phyloP scores from a whole-genome alignment of 2,329 filamentous ascomycete genomes.

The Phaeophleospora eucalypticola region DNA sequence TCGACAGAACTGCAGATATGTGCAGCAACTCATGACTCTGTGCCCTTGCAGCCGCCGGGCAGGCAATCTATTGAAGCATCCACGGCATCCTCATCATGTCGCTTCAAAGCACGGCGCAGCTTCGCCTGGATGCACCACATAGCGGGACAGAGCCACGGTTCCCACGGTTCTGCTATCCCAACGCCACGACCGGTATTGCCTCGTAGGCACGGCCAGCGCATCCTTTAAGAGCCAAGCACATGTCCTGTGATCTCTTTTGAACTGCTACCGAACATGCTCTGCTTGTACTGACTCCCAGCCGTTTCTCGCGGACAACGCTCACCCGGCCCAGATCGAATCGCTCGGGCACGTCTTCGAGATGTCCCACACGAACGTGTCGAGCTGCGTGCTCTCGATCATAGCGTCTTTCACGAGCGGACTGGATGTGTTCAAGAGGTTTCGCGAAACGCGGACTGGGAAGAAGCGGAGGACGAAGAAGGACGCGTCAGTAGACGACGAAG shows the following conservation, averaged over 20 bases:
- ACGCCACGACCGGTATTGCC: neutral
- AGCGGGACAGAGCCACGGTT: too few species aligned
- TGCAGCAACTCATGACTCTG: neutral
- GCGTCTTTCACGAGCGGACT: slow-evolving; percentile 44
- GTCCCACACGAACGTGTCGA: slow-evolving; percentile 17
- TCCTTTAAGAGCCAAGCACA: neutral
- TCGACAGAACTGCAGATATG: too few species aligned
- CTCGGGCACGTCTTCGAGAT: slow-evolving; percentile 3
- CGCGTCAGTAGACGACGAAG: slow-evolving; percentile 26
- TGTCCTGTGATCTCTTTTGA: neutral
- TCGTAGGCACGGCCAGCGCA: neutral
- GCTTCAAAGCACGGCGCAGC: neutral
- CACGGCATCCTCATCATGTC: too few species aligned
- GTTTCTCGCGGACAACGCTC: neutral
- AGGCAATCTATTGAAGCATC: neutral
- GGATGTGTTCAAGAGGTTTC: slow-evolving; percentile 43
- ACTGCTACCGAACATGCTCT: neutral
- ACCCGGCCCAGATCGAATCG: neutral
- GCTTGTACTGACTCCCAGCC: neutral
- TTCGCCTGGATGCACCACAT: neutral
- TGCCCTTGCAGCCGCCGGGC: neutral
- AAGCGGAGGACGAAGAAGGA: slow-evolving; percentile 19
- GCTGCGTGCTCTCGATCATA: slow-evolving; percentile 39
- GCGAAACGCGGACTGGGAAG: slow-evolving; percentile 25
- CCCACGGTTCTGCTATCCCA: neutral